These are phyloP conservation scores for Sedum album DNA, from an alignment of 164 flowering plant species.

Conservation along the genomic window DNA sequence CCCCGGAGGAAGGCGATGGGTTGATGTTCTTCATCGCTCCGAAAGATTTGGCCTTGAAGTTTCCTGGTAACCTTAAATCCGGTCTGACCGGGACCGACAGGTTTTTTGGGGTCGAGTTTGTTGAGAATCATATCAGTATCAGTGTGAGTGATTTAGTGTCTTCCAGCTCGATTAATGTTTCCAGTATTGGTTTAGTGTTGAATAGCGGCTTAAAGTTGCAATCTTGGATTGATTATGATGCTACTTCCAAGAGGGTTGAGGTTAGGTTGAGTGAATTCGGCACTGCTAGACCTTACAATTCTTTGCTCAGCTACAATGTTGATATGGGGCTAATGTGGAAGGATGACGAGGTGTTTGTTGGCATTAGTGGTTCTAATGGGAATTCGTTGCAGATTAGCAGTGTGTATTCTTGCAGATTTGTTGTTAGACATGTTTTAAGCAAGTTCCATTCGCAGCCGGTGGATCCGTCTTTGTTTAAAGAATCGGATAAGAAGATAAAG, in stretches of 20 bases:
- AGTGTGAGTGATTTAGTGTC: constrained; percentile 16
- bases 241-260: constrained; percentile 22
- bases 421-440: constrained; percentile 11
- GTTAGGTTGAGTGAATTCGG: constrained; percentile 22
- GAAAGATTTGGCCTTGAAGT: constrained; percentile 7
- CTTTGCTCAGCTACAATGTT: constrained; percentile 13
- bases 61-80: constrained; percentile 12
- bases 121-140: constrained; percentile 16
- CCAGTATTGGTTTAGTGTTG: constrained; percentile 12
- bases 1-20: constrained; percentile 20
- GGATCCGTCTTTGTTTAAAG: constrained; percentile 14
- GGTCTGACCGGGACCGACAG: constrained; percentile 12
- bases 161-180: constrained; percentile 12
- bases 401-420: constrained; percentile 25
- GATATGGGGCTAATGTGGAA: constrained; percentile 20
- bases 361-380: constrained; percentile 15
- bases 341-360: constrained; percentile 20
- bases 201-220: constrained; percentile 17
- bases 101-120: constrained; percentile 23
- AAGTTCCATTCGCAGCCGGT: constrained; percentile 26
- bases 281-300: constrained; percentile 18
- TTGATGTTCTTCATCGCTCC: constrained; percentile 16
- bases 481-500: neutral
- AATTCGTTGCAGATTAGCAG: constrained; percentile 15
- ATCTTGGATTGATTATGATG: constrained; percentile 30